Conservation (phyloP, 2,329 filamentous ascomycete genomes). For the Neoscytalidium dimidiatum region DNA sequence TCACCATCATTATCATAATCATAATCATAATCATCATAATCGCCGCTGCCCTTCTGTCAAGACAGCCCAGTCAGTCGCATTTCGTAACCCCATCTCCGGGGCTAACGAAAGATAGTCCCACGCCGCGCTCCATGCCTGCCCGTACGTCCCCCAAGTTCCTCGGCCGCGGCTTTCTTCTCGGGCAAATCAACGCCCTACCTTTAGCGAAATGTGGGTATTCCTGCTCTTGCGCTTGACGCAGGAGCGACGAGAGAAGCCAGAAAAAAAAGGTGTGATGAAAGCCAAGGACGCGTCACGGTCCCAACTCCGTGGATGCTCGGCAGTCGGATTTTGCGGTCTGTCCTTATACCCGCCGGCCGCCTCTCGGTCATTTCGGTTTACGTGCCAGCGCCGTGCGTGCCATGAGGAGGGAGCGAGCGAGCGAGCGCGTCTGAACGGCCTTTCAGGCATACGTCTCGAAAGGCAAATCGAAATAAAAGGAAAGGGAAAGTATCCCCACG, state of each 20-base stretch:
- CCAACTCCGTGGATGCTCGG: constrained; percentile 3
- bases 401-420: background rate
- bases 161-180: too few relatives aligned
- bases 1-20: too few relatives aligned
- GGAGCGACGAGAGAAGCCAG: background rate
- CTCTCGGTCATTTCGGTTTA: background rate
- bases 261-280: background rate
- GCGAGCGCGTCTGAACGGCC: too few relatives aligned
- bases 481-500: too few relatives aligned
- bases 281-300: constrained; percentile 15
- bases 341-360: background rate
- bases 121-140: background rate
- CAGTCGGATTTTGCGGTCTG: background rate
- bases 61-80: too few relatives aligned
- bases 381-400: too few relatives aligned
- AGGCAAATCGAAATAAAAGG: constrained; percentile 8
- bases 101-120: background rate
- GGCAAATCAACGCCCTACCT: background rate
- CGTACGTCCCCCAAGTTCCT: too few relatives aligned
- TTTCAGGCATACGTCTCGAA: background rate
- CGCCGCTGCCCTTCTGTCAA: too few relatives aligned
- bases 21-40: too few relatives aligned
- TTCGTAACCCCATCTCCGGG: background rate
- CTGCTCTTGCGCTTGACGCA: background rate
- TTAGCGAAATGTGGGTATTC: constrained; percentile 12